Base-by-base conservation (phyloP, 202 grass and related monocot genomes). In the Schoenoplectus tabernaemontani region DNA sequence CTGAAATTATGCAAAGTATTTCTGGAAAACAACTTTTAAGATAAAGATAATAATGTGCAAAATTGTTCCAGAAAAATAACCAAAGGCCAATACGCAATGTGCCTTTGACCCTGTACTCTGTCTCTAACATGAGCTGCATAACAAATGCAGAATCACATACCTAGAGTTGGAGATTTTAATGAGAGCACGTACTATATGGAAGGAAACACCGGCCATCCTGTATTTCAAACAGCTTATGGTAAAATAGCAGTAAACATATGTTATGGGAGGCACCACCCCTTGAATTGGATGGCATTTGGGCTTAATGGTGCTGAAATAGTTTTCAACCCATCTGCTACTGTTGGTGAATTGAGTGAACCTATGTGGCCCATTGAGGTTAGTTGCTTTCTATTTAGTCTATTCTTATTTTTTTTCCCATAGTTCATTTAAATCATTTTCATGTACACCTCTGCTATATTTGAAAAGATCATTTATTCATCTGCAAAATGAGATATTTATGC, bases 151-250 rank as follows among this genome's bases (percentile, higher is more conserved):
- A 99, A 95, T 86, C 96, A 99, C 84, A 95, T 99, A 86, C 96
- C 96, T 34, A 91, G 96, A 88, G 96, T 96, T 62, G 92, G 96
- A 4, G 96, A 99, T 87, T 89, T 97, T 63, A 97, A 97, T 64
- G 96, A 99, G 86, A 99, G 96, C 82, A 99, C 96, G 2, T 99
- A 99, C 64, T 99, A 99, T 67, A 96, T 95, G 96, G 96, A 99
- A 90, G 96, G 96, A 79, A 93, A 99, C 86, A 99, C 90, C 9
- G 92, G 96, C 23, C 96, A 99, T 86, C 96, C 96, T 11, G 92
- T 99, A 47, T 95, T 95, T 89, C 89, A 93, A 89, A 99, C 91
- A 78, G 85, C 84, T 13, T 99, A 63, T 78, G 96, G 91, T 0
- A 99, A 99, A 83, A 92, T 99, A 72, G 96, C 71, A 76, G 71